phyloP scores from a whole-genome alignment of 2,329 filamentous ascomycete species.

The Bisporella sp. region DNA sequence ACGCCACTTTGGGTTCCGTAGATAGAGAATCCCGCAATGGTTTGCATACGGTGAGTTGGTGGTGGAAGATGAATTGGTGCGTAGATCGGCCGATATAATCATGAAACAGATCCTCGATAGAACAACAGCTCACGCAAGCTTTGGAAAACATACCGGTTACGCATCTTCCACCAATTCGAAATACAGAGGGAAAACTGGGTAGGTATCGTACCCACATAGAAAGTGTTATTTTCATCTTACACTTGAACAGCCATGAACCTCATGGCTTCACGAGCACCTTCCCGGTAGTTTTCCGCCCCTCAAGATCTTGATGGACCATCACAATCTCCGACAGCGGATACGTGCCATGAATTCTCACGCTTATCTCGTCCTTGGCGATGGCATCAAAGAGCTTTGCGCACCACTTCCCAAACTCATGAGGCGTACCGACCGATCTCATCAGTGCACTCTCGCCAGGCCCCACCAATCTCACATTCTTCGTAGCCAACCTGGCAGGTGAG shows the following conservation, averaged over 20 bases:
- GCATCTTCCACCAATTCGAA: no score
- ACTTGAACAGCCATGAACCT: slow-evolving; percentile 16
- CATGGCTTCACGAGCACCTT: slow-evolving; percentile 66
- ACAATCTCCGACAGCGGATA: slow-evolving; percentile 70
- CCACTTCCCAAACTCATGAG: slow-evolving; percentile 66
- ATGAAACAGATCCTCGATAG: no score
- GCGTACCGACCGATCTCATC: slow-evolving; percentile 61
- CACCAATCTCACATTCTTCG: slow-evolving; percentile 72
- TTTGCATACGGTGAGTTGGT: no score
- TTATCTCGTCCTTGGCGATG: slow-evolving; percentile 61
- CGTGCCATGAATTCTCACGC: slow-evolving; percentile 66
- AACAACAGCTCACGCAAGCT: no score
- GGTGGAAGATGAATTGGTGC: no score
- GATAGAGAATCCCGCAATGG: no score
- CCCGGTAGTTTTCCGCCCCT: slow-evolving; percentile 74
- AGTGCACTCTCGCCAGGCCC: slow-evolving; percentile 52
- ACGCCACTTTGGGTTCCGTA: no score
- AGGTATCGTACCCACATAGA: no score
- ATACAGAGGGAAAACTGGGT: no score
- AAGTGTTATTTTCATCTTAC: no score
- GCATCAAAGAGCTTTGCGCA: slow-evolving; percentile 66
- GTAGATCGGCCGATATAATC: no score
- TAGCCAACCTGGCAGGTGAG: slow-evolving; percentile 45
- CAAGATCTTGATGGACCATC: slow-evolving; percentile 70
- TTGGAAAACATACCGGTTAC: no score